Evolutionary conservation across 2,329 filamentous ascomycete genomes (phyloP).

Genomic region (Rhexocercosporidium sp.): DNA sequence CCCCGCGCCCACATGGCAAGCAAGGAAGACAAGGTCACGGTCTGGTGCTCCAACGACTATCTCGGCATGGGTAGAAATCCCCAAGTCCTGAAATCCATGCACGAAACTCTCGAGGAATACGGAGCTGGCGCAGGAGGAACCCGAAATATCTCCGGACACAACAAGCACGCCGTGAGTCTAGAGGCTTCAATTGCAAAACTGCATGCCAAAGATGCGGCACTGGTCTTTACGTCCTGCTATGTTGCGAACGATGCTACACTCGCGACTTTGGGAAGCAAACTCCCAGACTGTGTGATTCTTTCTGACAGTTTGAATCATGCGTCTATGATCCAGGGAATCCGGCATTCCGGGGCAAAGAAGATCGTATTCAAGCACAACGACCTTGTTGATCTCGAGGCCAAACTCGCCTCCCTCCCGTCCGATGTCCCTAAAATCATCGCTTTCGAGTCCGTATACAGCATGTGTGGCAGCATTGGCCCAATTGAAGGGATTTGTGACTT

Average conservation of each 20-base stretch:
- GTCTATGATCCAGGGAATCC: conserved; percentile 99
- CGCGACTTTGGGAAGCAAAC: conserved; percentile 93
- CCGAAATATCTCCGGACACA: conserved; percentile 97
- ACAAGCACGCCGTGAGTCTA: conserved; percentile 86
- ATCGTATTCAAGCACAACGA: conserved; percentile 99
- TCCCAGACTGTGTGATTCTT: conserved; percentile 96
- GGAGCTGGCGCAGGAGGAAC: conserved; percentile 95
- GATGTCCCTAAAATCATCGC: conserved; percentile 96
- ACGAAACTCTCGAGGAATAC: conserved; percentile 91
- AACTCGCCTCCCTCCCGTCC: conserved; percentile 84
- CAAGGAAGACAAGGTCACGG: conserved; percentile 85
- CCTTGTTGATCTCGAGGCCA: conserved; percentile 87
- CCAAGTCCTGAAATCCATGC: conserved; percentile 87
- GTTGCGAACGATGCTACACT: conserved; percentile 98
- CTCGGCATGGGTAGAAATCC: conserved; percentile 95
- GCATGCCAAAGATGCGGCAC: conserved; percentile 87
- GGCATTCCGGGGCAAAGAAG: conserved; percentile 95
- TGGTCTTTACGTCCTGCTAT: conserved; percentile 98
- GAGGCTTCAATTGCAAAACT: conserved; percentile 84
- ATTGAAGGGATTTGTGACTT: conserved; percentile 96
- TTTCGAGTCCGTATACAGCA: conserved; percentile 98
- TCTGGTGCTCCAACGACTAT: conserved; percentile 99
- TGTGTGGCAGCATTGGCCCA: conserved; percentile 96
- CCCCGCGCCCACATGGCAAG: conserved; percentile 90
- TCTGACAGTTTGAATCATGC: conserved; percentile 97